Evolutionary conservation across 2,329 filamentous ascomycete species (phyloP).

Genomic region (Fusarium sp.): DNA sequence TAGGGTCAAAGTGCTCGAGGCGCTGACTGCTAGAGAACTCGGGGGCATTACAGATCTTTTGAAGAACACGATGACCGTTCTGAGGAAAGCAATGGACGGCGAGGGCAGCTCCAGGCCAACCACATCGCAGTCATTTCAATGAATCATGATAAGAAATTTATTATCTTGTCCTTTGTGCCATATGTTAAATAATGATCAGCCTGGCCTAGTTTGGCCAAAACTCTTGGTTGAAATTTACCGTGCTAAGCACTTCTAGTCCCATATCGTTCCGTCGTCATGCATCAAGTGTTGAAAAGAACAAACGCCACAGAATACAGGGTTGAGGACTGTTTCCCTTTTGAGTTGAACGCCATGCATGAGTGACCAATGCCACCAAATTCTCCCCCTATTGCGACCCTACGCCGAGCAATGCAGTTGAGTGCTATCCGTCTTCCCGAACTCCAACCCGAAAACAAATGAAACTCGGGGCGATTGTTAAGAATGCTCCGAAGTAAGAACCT

Average conservation of each 20-base stretch:
- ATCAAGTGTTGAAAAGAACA: constrained; percentile 42
- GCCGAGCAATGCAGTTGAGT: constrained; percentile 47
- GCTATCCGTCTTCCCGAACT: constrained; percentile 27
- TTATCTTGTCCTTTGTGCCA: background rate
- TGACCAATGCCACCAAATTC: background rate
- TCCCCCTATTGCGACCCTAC: constrained; percentile 5
- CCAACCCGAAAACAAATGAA: constrained; percentile 13
- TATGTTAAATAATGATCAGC: constrained; percentile 5
- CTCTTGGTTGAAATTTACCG: background rate
- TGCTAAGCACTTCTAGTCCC: constrained; percentile 1
- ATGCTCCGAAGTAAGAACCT: constrained; percentile 1
- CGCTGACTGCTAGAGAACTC: constrained; percentile 70
- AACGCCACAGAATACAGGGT: constrained; percentile 44
- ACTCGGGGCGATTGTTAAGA: constrained; percentile 34
- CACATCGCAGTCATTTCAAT: constrained; percentile 8
- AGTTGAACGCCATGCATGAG: constrained; percentile 34
- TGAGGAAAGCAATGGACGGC: constrained; percentile 61
- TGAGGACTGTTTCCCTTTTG: constrained; percentile 43
- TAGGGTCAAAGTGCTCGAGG: constrained; percentile 73
- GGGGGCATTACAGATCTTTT: constrained; percentile 75
- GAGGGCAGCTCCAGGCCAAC: constrained; percentile 34
- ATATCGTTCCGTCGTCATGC: constrained; percentile 11
- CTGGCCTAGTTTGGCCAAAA: constrained; percentile 44
- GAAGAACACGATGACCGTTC: constrained; percentile 81
- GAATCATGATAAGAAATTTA: background rate